Evolutionary conservation across 495 filamentous ascomycete species (phyloP), one percentile per base, ranked within the genome.

Genomic region (Barbatosphaeria neglecta): DNA sequence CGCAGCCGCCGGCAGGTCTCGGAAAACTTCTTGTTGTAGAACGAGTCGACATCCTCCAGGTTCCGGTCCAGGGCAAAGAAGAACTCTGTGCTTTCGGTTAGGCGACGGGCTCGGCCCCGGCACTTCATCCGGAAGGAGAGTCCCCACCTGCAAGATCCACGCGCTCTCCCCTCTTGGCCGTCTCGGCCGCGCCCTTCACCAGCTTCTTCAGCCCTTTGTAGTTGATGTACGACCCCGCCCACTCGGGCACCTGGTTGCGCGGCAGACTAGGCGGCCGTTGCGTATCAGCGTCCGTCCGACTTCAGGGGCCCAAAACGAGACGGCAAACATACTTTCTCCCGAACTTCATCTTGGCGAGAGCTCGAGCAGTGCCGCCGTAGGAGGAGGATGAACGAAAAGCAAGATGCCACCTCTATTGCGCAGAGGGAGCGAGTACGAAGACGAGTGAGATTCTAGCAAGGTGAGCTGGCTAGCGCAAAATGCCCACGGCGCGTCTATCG

Each of bases 171-270:
- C 75, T 70, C 61, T 80, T 81, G 13, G 72, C 69, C 42, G 75
- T 71, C 35, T 71, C 75, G 19, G 77, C 73, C 13, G 79, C 81
- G 4, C 81, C 74, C 64, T 93, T 96, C 64, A 97, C 87, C 38
- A 94, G 75, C 72, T 92, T 90, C 69, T 98, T 98, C 58, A 97
- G 67, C 31, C 82, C 77, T 63, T 96, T 97, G 73, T 98, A 98
- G 61, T 94, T 83, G 68, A 98, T 94, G 58, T 98, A 98, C 16
- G 76, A 80, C 27, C 81, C 66, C 46, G 90, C 85, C 90, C 90
- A 98, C 67, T 98, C 92, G 10, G 92, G 92, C 46, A 97, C 92
- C 59, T 95, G 89, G 60, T 95, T 94, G 35, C 90, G 83, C 11
- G 88, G 73, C 43, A 98, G 75, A 69, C 82, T 88, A 59, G 50